These are phyloP conservation scores for Logfia minima DNA, from an alignment of 129 eudicot genomes.

Conservation along the genomic window DNA sequence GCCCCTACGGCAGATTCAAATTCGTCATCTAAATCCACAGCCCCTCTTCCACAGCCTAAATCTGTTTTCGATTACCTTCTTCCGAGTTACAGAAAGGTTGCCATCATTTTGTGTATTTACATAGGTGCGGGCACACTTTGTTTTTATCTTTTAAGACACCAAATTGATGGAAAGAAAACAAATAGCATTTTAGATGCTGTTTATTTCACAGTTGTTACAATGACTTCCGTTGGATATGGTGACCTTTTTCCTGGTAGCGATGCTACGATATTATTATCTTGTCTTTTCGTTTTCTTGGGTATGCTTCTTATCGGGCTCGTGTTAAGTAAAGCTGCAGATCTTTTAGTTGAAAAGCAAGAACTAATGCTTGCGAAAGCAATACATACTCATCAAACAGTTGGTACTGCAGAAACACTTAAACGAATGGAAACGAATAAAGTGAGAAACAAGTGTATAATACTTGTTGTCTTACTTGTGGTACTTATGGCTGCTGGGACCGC, in stretches of 20 bases:
- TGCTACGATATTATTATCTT: conserved; percentile 63
- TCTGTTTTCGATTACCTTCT: conserved; percentile 48
- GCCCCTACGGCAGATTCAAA: conserved; percentile 57
- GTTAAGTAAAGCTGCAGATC: conserved; percentile 81
- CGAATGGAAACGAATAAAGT: conserved; percentile 59
- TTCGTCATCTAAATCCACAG: conserved; percentile 33
- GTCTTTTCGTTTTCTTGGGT: conserved; percentile 82
- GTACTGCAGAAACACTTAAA: conserved; percentile 53
- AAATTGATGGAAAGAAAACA: conserved; percentile 61
- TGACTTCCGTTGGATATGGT: conserved; percentile 97
- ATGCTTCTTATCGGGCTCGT: conserved; percentile 73
- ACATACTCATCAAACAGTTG: conserved; percentile 52
- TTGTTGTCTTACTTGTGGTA: conserved; percentile 47
- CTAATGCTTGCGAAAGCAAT: conserved; percentile 61
- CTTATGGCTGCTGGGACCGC: conserved; percentile 62
- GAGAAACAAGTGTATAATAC: conserved; percentile 66
- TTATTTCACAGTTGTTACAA: conserved; percentile 89
- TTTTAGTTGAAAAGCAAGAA: conserved; percentile 86
- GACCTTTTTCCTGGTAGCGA: conserved; percentile 74
- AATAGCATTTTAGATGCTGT: conserved; percentile 61
- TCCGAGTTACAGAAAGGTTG: conserved; percentile 61
- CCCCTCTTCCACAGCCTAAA: conserved; percentile 28
- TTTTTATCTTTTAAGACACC: conserved; percentile 67
- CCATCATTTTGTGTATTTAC: conserved; percentile 49
- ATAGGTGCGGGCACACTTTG: conserved; percentile 57